phyloP scores from a whole-genome alignment of 306 rosid species.

The Vicia faba region DNA sequence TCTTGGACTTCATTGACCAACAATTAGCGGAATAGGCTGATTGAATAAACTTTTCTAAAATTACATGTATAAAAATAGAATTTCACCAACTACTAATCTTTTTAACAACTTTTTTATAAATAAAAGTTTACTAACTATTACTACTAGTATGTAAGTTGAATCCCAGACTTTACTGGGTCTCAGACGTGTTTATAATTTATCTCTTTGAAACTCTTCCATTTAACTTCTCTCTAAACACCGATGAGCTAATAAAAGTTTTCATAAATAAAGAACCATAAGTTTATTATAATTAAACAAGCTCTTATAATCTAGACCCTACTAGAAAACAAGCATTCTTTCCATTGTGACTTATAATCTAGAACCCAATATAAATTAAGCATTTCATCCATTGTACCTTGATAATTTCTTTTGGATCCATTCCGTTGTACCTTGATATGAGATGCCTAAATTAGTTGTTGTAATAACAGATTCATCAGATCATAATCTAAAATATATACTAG shows the following conservation, averaged over 20 bases:
- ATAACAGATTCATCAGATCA: conserved; percentile 14
- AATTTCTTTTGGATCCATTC: background rate
- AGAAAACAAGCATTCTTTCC: background rate
- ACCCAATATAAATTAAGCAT: background rate
- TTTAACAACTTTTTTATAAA: too few relatives aligned
- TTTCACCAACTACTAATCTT: too few relatives aligned
- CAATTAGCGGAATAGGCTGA: too few relatives aligned
- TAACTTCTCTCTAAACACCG: background rate
- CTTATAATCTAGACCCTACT: background rate
- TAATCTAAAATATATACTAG: conserved; percentile 9
- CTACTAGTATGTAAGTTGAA: too few relatives aligned
- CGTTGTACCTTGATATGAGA: conserved; percentile 13
- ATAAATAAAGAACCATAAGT: background rate
- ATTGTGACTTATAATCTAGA: background rate
- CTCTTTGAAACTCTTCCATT: background rate
- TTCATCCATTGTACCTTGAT: background rate
- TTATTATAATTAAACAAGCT: background rate
- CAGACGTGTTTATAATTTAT: too few relatives aligned
- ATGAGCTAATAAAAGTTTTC: background rate
- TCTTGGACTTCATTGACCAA: too few relatives aligned
- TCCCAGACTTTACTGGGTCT: too few relatives aligned
- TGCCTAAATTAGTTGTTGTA: conserved; percentile 25
- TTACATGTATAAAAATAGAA: too few relatives aligned
- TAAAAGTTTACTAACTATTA: too few relatives aligned
- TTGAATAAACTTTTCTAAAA: too few relatives aligned